Percentiles rank a stretch among this genome's conserved stretches.
Conservation (phyloP, 2,329 filamentous ascomycete species). For the Paecilomyces sp. region DNA sequence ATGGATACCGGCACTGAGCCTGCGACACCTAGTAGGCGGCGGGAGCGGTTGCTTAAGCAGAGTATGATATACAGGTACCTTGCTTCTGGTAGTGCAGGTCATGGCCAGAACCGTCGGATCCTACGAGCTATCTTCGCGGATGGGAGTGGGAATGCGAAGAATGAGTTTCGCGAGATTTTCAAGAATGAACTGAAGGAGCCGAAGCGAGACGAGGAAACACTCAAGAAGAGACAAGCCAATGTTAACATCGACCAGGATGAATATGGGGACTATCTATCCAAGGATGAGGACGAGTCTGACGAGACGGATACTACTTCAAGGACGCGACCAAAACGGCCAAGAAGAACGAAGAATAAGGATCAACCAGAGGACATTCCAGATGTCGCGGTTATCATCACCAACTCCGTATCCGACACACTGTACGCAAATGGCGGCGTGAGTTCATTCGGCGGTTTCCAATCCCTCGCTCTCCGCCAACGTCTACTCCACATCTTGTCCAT, state of each 20-base stretch:
- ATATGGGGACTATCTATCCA: conserved; percentile 39
- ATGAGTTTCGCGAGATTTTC: conserved; percentile 41
- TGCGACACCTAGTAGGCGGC: conserved; percentile 4
- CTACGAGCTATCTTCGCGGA: conserved; percentile 42
- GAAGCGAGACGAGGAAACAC: conserved; percentile 18
- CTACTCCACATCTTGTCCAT: conserved; percentile 35
- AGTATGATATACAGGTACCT: conserved; percentile 40
- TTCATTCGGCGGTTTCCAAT: conserved; percentile 29
- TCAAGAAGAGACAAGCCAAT: conserved; percentile 31
- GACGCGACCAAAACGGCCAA: conserved; percentile 25
- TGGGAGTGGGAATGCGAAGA: conserved; percentile 26
- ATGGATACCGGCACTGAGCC: neutral
- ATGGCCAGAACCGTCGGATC: conserved; percentile 34
- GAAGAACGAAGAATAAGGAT: conserved; percentile 10
- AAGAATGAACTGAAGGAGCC: conserved; percentile 35
- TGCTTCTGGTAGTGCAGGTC: conserved; percentile 17
- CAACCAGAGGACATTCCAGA: neutral
- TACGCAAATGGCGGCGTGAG: conserved; percentile 16
- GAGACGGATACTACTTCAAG: conserved; percentile 13
- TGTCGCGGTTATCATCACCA: conserved; percentile 2
- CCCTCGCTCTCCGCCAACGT: conserved; percentile 39
- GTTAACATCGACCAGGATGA: conserved; percentile 40
- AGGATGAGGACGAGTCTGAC: conserved; percentile 29
- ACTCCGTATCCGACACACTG: conserved; percentile 6
- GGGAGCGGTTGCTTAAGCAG: conserved; percentile 18